A percentile compares a stretch with the other conserved stretches of the same genome.
Conservation (phyloP, 371 early-diverging fungal genomes). For the Rhizopus arrhizus region DNA sequence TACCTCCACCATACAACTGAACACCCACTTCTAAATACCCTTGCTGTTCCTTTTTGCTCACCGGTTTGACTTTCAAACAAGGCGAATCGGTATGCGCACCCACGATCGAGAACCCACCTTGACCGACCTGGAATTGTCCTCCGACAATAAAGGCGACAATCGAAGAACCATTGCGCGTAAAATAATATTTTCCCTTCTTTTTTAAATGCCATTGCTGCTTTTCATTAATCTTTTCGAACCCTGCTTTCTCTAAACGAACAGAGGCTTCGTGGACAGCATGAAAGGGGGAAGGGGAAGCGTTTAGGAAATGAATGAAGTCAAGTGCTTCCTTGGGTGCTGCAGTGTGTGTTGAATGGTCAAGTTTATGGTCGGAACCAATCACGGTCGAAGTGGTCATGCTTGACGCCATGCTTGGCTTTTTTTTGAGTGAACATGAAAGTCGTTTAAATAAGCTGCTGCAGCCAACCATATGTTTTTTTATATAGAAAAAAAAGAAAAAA, state of each 20-base stretch:
- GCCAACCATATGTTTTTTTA: slow-evolving; percentile 16
- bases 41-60: slow-evolving; percentile 75
- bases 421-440: slow-evolving; percentile 13
- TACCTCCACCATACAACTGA: slow-evolving; percentile 86
- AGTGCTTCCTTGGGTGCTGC: slow-evolving; percentile 27
- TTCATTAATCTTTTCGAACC: slow-evolving; percentile 85
- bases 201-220: slow-evolving; percentile 75
- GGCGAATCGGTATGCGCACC: slow-evolving; percentile 98
- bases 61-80: slow-evolving; percentile 90
- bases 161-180: slow-evolving; percentile 85
- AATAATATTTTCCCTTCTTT: slow-evolving; percentile 85
- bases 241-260: slow-evolving; percentile 62
- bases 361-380: slow-evolving; percentile 17
- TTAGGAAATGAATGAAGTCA: slow-evolving; percentile 82
- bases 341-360: slow-evolving; percentile 15
- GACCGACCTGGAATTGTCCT: slow-evolving; percentile 73
- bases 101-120: slow-evolving; percentile 77
- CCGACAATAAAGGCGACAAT: slow-evolving; percentile 93
- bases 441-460: slow-evolving; percentile 19
- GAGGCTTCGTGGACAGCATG: slow-evolving; percentile 80
- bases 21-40: slow-evolving; percentile 89
- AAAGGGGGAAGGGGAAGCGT: slow-evolving; percentile 89
- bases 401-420: slow-evolving; percentile 16
- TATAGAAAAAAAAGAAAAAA: slow-evolving; percentile 4
- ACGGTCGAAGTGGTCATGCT: slow-evolving; percentile 15